Percentiles rank a stretch among this genome's conserved stretches.
Conservation (phyloP, 345 rosid species). For the Syzygium aromaticum region DNA sequence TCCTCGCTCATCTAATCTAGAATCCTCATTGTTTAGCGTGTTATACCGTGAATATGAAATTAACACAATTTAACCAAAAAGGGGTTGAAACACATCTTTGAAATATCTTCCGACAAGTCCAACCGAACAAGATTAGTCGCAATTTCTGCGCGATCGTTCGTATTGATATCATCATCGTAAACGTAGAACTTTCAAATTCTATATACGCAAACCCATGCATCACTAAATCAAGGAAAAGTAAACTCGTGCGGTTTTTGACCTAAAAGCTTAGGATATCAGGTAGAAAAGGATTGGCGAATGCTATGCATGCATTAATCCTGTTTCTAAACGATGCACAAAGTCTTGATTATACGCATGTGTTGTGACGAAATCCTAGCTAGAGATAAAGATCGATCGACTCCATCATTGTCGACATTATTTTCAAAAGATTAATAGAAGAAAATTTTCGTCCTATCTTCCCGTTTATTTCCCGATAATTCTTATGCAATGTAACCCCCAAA, state of each 20-base stretch:
- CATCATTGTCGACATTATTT: neutral
- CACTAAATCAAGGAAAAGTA: neutral
- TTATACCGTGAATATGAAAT: neutral
- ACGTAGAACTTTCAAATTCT: neutral
- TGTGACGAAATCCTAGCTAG: neutral
- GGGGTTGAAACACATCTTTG: neutral
- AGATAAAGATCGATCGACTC: neutral
- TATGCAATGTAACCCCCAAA: neutral
- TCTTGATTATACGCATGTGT: neutral
- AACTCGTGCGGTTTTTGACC: neutral
- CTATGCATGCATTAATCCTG: neutral
- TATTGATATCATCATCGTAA: neutral
- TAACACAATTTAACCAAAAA: neutral
- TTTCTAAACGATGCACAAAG: neutral
- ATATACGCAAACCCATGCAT: neutral
- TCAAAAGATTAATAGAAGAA: neutral
- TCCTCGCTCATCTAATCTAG: neutral
- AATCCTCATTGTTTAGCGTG: neutral
- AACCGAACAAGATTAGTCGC: neutral
- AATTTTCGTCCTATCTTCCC: neutral
- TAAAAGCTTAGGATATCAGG: neutral
- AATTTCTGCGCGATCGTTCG: fast-evolving
- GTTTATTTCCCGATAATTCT: neutral
- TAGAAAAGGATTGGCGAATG: neutral
- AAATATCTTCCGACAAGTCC: neutral